Evolutionary conservation across 1,284 basidiomycete genomes (phyloP), one percentile per base, ranked within the genome.

Genomic region (Malassezia yamatoensis): DNA sequence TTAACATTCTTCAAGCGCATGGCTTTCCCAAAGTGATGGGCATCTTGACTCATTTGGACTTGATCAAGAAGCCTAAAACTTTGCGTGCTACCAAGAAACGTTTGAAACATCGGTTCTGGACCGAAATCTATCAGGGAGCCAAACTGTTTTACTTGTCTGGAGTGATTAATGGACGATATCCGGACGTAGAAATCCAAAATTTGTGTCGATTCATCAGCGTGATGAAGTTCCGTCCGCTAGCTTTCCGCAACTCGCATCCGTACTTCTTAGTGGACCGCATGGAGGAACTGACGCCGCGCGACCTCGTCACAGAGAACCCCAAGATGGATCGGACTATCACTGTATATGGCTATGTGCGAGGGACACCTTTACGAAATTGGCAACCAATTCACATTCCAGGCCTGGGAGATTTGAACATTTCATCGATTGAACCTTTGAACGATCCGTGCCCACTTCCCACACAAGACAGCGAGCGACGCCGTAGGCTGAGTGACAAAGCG

Each of bases 31-130:
- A 98, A 80, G 88, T 98, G 68, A 90, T 99, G 60, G 93, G 93
- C 58, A 79, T 99, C 51, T 84, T 99, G 41, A 88, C 90, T 20
- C 94, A 99, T 75, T 83, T 98, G 43, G 94, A 98, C 77, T 84
- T 99, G 59, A 88, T 99, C 71, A 96, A 96, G 80, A 94, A 91
- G 74, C 82, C 86, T 7, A 81, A 86, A 0, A 86, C 85, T 1
- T 82, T 96, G 46, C 87, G 86, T 59, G 84, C 84, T 47, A 91
- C 90, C 50, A 99, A 98, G 79, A 96, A 96, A 74, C 78, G 85
- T 0, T 82, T 99, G 44, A 99, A 98, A 78, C 93, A 90, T 75
- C 87, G 94, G n/a, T 99, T 99, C 79, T 99, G 94, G 93, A 90
- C 93, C 0, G 94, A 99, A 76, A 96, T 98, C 15, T 96, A 96